Percentiles rank a stretch among this genome's conserved stretches.
Conservation (phyloP, 805 yeast species). For the Tetrapisispora pingtungensis region DNA sequence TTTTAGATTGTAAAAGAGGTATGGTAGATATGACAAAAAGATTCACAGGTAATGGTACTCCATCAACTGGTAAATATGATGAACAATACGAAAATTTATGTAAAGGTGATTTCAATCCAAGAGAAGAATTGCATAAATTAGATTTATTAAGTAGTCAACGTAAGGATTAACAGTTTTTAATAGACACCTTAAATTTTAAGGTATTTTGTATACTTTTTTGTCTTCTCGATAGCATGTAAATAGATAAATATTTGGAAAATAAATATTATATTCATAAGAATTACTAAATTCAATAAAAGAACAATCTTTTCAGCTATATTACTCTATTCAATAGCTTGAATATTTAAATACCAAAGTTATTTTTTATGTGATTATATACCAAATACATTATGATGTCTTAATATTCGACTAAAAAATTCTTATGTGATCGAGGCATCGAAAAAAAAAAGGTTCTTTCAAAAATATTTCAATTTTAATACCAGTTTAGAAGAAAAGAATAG, state of each 20-base stretch:
- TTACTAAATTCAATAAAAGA: too few species aligned
- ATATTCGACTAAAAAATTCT: too few species aligned
- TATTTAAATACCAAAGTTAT: too few species aligned
- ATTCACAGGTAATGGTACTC: slow-evolving; percentile 86
- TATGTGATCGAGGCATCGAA: not conserved
- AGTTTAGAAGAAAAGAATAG: not conserved
- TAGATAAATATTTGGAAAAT: too few species aligned
- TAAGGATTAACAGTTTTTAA: slow-evolving; percentile 22
- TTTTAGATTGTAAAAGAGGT: slow-evolving; percentile 84
- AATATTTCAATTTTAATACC: not conserved
- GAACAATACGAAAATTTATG: slow-evolving; percentile 74
- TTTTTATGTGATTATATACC: too few species aligned
- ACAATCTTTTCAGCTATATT: too few species aligned
- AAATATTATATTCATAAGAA: too few species aligned
- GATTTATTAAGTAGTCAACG: slow-evolving; percentile 46
- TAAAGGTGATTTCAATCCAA: slow-evolving; percentile 71
- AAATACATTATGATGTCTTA: too few species aligned
- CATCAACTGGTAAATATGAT: slow-evolving; percentile 87
- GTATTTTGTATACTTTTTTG: too few species aligned
- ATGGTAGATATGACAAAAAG: slow-evolving; percentile 86
- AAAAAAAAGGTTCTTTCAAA: not conserved
- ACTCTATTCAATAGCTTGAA: too few species aligned
- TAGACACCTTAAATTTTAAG: not conserved
- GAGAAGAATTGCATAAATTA: slow-evolving; percentile 68
- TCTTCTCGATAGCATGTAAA: too few species aligned